Base-by-base conservation (phyloP, 192 early-diverging fungal genomes). In the Backusella morwellensis region DNA sequence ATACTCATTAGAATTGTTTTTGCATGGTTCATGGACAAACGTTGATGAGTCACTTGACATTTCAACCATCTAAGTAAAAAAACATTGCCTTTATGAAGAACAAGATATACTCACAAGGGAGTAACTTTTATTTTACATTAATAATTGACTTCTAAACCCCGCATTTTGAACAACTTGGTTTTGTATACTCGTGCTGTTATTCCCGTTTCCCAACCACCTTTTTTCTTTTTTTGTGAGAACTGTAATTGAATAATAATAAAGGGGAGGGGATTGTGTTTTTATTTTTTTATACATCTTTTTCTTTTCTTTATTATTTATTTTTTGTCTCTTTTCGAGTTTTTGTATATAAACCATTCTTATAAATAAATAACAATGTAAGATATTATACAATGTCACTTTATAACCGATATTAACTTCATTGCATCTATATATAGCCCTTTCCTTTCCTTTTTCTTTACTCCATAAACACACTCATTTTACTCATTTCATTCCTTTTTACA, bases 181-280 rank as follows among this genome's bases (percentile, higher is more conserved):
- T 23, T 59, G 56, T 59, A 21, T 59, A 26, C 56, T 63, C 56
- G 56, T 63, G 56, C 23, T 63, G 21, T n/a, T 29, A 63, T 63
- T 12, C 56, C 54, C 26, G 56, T 63, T 63, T 63, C 23, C 11
- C 21, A 63, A 63, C 23, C 56, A 63, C 29, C 42, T 29, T 63
- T 63, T 59, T 63, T 29, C 23, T 59, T 63, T 63, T 63, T 63
- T 63, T 63, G 56, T 63, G 56, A 63, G 56, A 63, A 63, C 56
- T 63, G 56, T 63, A 63, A 63, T 63, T 63, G 12, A 63, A 63
- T 63, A 63, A 26, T 63, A 63, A 63, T 29, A 63, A 63, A 63
- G 56, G 56, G 23, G 56, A 23, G 21, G 56, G 56, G 12, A 63
- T 63, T 63, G 3, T 29, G 23, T 63, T 63, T 23, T 12, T 29